phyloP scores from a whole-genome alignment of 768 basidiomycete genomes.

The Panus rudis region DNA sequence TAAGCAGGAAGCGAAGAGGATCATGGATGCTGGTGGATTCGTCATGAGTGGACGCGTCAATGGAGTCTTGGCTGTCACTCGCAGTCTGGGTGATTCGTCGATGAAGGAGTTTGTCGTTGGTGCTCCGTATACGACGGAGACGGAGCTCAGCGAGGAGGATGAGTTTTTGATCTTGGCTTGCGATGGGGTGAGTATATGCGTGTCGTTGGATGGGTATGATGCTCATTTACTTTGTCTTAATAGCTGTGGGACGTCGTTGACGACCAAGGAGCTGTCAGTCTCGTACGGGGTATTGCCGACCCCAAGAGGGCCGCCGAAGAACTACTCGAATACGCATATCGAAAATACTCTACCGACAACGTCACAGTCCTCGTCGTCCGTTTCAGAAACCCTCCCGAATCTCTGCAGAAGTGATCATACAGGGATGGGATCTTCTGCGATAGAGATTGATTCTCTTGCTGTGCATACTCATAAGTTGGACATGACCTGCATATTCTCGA shows the following conservation, averaged over 20 bases:
- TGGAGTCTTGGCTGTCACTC: slow-evolving; percentile 92
- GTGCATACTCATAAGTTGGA: no score
- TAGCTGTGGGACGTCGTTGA: slow-evolving; percentile 96
- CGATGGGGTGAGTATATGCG: slow-evolving; percentile 71
- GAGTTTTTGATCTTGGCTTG: slow-evolving; percentile 95
- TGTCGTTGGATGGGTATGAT: slow-evolving; percentile 2
- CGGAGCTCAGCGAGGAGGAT: slow-evolving; percentile 81
- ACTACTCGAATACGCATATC: slow-evolving; percentile 77
- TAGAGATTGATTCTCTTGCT: no score
- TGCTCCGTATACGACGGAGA: slow-evolving; percentile 97
- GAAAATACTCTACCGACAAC: slow-evolving; percentile 91
- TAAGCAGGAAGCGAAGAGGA: slow-evolving; percentile 94
- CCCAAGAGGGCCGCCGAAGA: slow-evolving; percentile 76
- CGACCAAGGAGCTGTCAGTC: slow-evolving; percentile 86
- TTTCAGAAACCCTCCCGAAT: slow-evolving; percentile 45
- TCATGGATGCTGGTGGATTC: slow-evolving; percentile 96
- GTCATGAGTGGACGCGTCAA: slow-evolving; percentile 99
- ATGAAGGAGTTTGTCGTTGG: slow-evolving; percentile 99
- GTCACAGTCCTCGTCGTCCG: slow-evolving; percentile 87
- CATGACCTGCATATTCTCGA: no score
- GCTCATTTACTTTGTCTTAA: neutral
- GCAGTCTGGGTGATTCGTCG: slow-evolving; percentile 91
- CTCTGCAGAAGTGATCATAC: no score
- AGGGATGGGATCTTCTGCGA: no score
- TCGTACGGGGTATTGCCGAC: slow-evolving; percentile 64